phyloP scores from a whole-genome alignment of 441 rosid genomes.

The Jatropha multifida region DNA sequence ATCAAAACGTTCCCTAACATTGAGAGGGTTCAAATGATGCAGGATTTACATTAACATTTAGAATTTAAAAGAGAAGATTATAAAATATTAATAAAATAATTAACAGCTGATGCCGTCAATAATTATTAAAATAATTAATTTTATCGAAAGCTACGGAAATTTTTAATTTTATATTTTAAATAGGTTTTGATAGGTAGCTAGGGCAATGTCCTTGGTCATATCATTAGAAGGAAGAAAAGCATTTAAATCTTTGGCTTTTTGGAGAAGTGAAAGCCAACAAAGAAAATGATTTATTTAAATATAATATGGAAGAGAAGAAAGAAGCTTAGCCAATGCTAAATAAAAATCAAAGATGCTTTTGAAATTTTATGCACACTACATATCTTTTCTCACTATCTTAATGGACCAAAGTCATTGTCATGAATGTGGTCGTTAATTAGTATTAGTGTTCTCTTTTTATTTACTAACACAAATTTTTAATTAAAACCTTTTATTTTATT shows the following conservation, averaged over 20 bases:
- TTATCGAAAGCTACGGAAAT: too few relatives aligned
- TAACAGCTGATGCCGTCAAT: too few relatives aligned
- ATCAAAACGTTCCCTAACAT: too few relatives aligned
- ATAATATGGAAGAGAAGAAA: neutral
- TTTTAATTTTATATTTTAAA: neutral
- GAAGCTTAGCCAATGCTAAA: neutral
- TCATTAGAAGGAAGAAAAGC: conserved; percentile 22
- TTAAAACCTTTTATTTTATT: neutral
- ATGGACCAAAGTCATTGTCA: conserved; percentile 13
- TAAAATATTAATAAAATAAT: too few relatives aligned
- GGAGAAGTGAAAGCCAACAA: conserved; percentile 9
- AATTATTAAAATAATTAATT: too few relatives aligned
- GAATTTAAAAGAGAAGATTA: too few relatives aligned
- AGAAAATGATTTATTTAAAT: neutral
- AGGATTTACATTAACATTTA: too few relatives aligned
- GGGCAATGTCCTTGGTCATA: conserved; percentile 11
- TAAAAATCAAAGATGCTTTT: neutral
- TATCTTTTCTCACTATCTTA: neutral
- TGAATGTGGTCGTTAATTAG: neutral
- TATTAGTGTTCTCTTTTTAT: neutral
- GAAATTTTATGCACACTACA: neutral
- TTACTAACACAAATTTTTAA: neutral
- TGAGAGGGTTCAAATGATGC: too few relatives aligned
- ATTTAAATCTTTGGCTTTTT: conserved; percentile 15
- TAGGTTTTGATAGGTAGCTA: too few relatives aligned